phyloP scores from a whole-genome alignment of 176 grass and related monocot species.

The Tillandsia fasciculata region DNA sequence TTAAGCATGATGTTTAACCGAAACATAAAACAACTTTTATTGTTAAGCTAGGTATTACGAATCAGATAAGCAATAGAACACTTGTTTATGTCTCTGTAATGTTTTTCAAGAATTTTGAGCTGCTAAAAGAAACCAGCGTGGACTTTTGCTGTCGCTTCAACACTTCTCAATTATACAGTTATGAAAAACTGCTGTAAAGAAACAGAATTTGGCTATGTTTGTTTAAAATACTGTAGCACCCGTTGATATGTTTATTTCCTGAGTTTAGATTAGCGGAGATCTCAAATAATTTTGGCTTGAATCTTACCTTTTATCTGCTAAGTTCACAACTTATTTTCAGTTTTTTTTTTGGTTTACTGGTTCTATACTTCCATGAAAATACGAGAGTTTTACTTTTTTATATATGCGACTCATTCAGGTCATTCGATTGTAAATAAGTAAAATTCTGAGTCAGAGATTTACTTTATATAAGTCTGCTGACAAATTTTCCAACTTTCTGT shows the following conservation, averaged over 20 bases:
- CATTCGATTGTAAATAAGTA: no score
- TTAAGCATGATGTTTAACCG: no score
- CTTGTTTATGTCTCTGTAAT: background rate
- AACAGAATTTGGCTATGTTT: background rate
- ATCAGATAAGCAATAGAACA: no score
- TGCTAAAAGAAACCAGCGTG: background rate
- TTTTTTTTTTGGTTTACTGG: no score
- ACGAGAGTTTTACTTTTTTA: no score
- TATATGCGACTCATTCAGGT: background rate
- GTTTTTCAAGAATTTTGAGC: background rate
- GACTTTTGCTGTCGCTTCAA: no score
- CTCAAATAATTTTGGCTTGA: background rate
- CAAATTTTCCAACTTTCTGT: background rate
- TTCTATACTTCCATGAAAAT: no score
- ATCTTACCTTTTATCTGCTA: background rate
- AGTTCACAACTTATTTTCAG: background rate
- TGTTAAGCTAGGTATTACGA: no score
- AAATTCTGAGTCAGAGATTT: no score
- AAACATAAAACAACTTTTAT: no score
- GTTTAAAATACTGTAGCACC: background rate
- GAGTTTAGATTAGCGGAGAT: background rate
- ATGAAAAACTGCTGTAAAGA: background rate
- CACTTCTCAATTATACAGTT: background rate
- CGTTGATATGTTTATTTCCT: background rate
- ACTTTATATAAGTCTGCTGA: no score